A percentile compares a stretch with the other conserved stretches of the same genome.
These are phyloP conservation scores for Fomitopsis palustris DNA, from an alignment of 1,284 basidiomycete genomes.

Conservation along the genomic window DNA sequence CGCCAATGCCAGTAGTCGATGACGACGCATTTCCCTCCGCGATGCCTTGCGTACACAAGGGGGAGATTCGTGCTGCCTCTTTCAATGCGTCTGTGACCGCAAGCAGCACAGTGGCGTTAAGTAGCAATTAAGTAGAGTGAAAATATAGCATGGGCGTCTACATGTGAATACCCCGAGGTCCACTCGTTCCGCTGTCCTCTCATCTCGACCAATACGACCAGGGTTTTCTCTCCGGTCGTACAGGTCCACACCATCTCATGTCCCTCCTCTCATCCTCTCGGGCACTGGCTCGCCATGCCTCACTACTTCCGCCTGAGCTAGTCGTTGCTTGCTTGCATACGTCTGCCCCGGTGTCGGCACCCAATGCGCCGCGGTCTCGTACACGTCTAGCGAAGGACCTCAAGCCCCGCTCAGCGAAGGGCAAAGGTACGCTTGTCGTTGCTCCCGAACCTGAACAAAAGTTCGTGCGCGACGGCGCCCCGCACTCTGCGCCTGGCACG, in stretches of 20 bases:
- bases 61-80: too few species aligned
- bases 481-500: slow-evolving; percentile 22
- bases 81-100: too few species aligned
- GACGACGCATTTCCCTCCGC: too few species aligned
- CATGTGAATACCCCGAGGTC: background rate
- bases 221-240: background rate
- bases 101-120: too few species aligned
- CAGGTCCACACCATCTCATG: background rate
- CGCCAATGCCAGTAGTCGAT: too few species aligned
- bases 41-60: too few species aligned
- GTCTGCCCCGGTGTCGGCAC: background rate
- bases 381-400: slow-evolving; percentile 14
- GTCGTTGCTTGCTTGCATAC: slow-evolving; percentile 6
- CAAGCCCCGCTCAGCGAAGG: slow-evolving; percentile 1
- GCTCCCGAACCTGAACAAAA: slow-evolving; percentile 11
- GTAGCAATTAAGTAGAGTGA: too few species aligned
- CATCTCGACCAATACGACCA: background rate
- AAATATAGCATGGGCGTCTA: background rate
- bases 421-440: slow-evolving; percentile 5
- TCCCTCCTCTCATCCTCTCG: slow-evolving; percentile 9
- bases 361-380: slow-evolving; percentile 3
- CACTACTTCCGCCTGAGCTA: slow-evolving; percentile 3
- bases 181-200: background rate
- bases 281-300: background rate
- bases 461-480: slow-evolving; percentile 26